Conservation (phyloP, 768 basidiomycete genomes). For the Coprinopsis cinerea region DNA sequence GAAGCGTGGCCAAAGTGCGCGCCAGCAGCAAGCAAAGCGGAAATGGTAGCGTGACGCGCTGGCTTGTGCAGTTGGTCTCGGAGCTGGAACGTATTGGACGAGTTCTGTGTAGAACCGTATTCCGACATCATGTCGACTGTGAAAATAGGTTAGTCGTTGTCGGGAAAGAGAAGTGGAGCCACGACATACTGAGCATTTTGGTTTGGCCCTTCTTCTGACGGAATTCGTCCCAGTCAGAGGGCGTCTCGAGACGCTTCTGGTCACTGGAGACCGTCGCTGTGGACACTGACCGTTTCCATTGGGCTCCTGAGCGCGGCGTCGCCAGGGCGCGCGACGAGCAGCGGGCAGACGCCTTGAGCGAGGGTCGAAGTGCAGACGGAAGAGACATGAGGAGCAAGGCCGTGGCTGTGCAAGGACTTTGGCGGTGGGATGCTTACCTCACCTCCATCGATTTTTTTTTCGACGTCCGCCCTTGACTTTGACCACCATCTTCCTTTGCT, state of each 20-base stretch:
- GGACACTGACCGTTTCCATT: slow-evolving; percentile 16
- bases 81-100: slow-evolving; percentile 65
- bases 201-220: slow-evolving; percentile 53
- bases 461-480: slow-evolving; percentile 32
- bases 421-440: slow-evolving; percentile 52
- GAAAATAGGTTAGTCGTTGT: slow-evolving; percentile 14
- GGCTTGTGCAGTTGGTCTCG: slow-evolving; percentile 67
- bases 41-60: slow-evolving; percentile 67
- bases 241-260: slow-evolving; percentile 32
- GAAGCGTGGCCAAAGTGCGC: slow-evolving; percentile 91
- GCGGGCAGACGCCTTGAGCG: slow-evolving; percentile 29
- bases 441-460: slow-evolving; percentile 45
- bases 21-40: slow-evolving; percentile 86
- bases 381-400: slow-evolving; percentile 27
- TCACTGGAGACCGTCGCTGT: slow-evolving; percentile 20
- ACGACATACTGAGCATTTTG: slow-evolving; percentile 46
- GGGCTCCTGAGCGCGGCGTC: slow-evolving; percentile 10
- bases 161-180: slow-evolving; percentile 6
- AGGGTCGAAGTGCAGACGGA: slow-evolving; percentile 29
- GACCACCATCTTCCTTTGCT: slow-evolving; percentile 31
- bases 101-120: slow-evolving; percentile 74
- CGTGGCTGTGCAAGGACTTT: slow-evolving; percentile 41
- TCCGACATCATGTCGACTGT: slow-evolving; percentile 57
- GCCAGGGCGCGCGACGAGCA: slow-evolving; percentile 19
- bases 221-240: slow-evolving; percentile 60